Evolutionary conservation across 306 rosid genomes (phyloP), one percentile per base, ranked within the genome.

Genomic region (Prunus fruticosa): DNA sequence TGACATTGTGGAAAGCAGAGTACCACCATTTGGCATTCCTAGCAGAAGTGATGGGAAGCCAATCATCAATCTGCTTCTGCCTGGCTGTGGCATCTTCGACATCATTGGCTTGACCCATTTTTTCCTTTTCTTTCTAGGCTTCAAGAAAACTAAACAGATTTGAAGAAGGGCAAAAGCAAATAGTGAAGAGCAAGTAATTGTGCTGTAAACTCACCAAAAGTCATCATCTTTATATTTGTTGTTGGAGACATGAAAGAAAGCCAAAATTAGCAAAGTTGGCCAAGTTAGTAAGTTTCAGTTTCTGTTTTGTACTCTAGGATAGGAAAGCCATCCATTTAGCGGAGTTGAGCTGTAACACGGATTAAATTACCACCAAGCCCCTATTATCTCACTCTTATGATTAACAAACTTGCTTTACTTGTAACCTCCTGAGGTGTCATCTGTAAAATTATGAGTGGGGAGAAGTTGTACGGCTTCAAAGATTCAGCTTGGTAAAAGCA

Each of bases 1-100:
- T 94, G 84, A 90, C 88, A 66, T 94, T 94, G 83, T 94, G 98
- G 77, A 89, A 94, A 61, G 98, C 93, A 0, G 98, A 90, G 66
- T 85, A 91, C 98, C 97, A 90, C 98, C 98, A 93, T 84, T 93
- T 93, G 5, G 94, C 98, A 25, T 90, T 85, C 54, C 98, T 81
- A 0, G 93, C 82, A 12, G 94, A 87, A 18, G 98, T 90, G 53
- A 93, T 72, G 0, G 98, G 98, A 82, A 94, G 98, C 98, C 98
- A 94, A 10, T 86, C 85, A 0, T 91, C 84, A 11, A 93, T 79
- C 15, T 58, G 68, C 57, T 83, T 83, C 61, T 63, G 81, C 43
- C 10, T 74, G 2, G 60, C 67, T 28, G 8, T 69, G 2, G 60
- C 67, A 45, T 14, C 49, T 4, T 13, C 64, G 4, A 30, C 69